phyloP scores from a whole-genome alignment of 768 basidiomycete genomes.

The Lepiota brunneoincarnata region DNA sequence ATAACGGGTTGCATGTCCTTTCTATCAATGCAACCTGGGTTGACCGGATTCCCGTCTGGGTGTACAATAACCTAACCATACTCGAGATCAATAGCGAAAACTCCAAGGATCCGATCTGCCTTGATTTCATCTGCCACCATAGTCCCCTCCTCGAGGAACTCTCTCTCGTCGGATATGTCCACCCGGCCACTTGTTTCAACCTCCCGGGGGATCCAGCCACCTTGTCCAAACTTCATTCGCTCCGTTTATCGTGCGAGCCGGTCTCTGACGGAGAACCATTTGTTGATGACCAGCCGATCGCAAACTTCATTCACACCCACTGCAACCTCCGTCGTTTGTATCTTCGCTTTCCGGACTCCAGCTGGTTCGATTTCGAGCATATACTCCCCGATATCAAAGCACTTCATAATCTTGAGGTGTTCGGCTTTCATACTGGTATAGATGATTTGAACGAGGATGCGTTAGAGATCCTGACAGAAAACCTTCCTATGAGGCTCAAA shows the following conservation, averaged over 20 bases:
- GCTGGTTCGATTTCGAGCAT: slow-evolving; percentile 16
- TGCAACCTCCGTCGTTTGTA: slow-evolving; percentile 28
- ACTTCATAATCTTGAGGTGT: slow-evolving; percentile 29
- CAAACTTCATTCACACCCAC: slow-evolving; percentile 29
- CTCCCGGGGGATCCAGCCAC: slow-evolving; percentile 24
- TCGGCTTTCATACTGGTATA: slow-evolving; percentile 36
- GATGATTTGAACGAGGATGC: slow-evolving; percentile 22
- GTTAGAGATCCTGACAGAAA: slow-evolving; percentile 21
- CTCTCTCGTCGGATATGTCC: slow-evolving; percentile 33
- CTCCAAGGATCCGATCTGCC: slow-evolving; percentile 22
- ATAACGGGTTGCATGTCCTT: slow-evolving; percentile 3
- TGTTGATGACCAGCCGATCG: slow-evolving; percentile 16
- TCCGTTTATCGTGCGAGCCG: slow-evolving; percentile 32
- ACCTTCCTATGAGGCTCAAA: slow-evolving; percentile 26
- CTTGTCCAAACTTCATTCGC: slow-evolving; percentile 32
- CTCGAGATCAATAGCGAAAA: slow-evolving; percentile 3
- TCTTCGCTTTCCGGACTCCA: slow-evolving; percentile 29
- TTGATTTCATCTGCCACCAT: slow-evolving; percentile 35
- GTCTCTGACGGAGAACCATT: slow-evolving; percentile 11
- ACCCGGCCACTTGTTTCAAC: slow-evolving; percentile 25
- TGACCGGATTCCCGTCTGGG: slow-evolving; percentile 9
- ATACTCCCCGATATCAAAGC: slow-evolving; percentile 24
- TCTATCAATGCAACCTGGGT: slow-evolving; percentile 3
- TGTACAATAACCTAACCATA: slow-evolving; percentile 6
- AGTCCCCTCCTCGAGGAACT: slow-evolving; percentile 31